These are phyloP conservation scores for Detonula confervacea DNA, from an alignment of 352 stramenopile species.

Conservation along the genomic window DNA sequence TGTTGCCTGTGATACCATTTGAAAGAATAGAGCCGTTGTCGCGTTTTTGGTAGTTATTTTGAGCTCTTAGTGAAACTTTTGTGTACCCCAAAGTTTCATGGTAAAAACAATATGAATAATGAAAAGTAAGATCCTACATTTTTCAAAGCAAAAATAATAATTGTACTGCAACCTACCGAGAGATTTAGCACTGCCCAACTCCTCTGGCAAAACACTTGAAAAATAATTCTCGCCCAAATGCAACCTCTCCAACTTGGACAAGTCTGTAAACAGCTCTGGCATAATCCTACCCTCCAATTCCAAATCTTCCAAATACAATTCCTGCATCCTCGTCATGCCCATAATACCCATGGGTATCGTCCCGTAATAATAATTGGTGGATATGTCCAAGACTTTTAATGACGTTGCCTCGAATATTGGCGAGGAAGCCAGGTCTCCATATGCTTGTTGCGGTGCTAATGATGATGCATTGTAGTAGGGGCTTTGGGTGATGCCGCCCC, in stretches of 20 bases:
- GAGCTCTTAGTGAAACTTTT: conserved; percentile 3
- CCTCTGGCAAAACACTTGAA: neutral
- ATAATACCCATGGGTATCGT: conserved; percentile 43
- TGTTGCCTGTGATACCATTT: conserved; percentile 6
- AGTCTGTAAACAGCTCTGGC: conserved; percentile 20
- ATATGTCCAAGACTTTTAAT: conserved; percentile 15
- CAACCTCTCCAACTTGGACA: conserved; percentile 36
- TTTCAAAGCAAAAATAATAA: too few relatives aligned
- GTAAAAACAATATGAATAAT: neutral
- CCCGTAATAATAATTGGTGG: conserved; percentile 46
- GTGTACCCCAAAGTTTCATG: neutral
- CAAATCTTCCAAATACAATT: conserved; percentile 61
- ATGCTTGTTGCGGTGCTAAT: neutral
- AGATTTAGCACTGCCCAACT: conserved; percentile 16
- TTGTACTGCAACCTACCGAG: conserved; percentile 18
- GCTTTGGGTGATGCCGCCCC: conserved; percentile 11
- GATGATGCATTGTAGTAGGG: conserved; percentile 2
- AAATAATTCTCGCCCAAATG: conserved; percentile 44
- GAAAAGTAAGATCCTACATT: neutral
- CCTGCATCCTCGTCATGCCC: conserved; percentile 32
- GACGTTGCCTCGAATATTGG: neutral
- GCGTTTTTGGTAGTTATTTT: conserved; percentile 26
- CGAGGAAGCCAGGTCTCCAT: conserved; percentile 21
- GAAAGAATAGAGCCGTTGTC: conserved; percentile 16
- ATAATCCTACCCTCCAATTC: conserved; percentile 44